Conservation (phyloP, 2,329 filamentous ascomycete species). For the Pezicula neosporulosa region DNA sequence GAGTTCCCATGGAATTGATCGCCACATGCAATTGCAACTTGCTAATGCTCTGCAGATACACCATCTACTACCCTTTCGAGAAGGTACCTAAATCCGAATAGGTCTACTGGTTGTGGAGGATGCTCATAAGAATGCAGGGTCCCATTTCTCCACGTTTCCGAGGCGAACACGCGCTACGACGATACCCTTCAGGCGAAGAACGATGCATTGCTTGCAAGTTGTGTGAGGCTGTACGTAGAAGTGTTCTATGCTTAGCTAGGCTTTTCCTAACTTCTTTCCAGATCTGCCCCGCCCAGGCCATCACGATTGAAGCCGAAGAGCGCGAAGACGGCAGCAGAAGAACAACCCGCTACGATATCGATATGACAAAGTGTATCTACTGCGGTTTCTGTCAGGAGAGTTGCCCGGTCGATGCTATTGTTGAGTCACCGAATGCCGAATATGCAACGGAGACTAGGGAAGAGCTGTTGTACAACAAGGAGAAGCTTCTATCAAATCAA, state of each 20-base stretch:
- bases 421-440: slow-evolving; percentile 71
- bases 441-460: slow-evolving; percentile 80
- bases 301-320: slow-evolving; percentile 98
- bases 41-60: slow-evolving; percentile 64
- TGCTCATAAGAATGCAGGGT: slow-evolving; percentile 48
- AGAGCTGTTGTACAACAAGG: slow-evolving; percentile 96
- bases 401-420: slow-evolving; percentile 95
- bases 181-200: slow-evolving; percentile 97
- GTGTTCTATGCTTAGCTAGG: neutral
- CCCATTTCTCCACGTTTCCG: slow-evolving; percentile 97
- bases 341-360: slow-evolving; percentile 97
- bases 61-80: slow-evolving; percentile 98
- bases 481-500: slow-evolving; percentile 79
- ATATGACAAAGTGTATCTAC: slow-evolving; percentile 99
- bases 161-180: slow-evolving; percentile 92
- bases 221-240: slow-evolving; percentile 71
- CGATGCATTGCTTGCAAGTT: slow-evolving; percentile 99
- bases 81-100: slow-evolving; percentile 54
- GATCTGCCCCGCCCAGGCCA: slow-evolving; percentile 96
- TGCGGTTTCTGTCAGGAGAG: slow-evolving; percentile 99
- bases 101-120: slow-evolving; percentile 1
- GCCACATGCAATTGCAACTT: slow-evolving; percentile 7
- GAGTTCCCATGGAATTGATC: slow-evolving; percentile 44
- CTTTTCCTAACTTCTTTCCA: slow-evolving; percentile 26
- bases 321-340: slow-evolving; percentile 91